A percentile compares a stretch with the other conserved stretches of the same genome.
Conservation (phyloP, 805 yeast genomes). For the Hanseniaspora taiwanica region DNA sequence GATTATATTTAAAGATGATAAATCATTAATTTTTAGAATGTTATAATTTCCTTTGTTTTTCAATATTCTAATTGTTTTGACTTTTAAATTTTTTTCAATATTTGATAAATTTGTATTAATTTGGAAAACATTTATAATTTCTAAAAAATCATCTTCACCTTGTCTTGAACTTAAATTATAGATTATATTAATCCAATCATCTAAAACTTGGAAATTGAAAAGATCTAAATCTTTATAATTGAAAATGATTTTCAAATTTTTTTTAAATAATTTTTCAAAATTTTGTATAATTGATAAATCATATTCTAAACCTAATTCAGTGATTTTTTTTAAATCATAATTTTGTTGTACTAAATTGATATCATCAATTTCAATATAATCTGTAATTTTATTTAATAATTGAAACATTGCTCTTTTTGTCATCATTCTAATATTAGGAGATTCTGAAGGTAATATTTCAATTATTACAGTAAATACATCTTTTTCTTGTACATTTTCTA, state of each 20-base stretch:
- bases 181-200: constrained; percentile 12
- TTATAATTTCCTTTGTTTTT: constrained; percentile 16
- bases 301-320: constrained; percentile 9
- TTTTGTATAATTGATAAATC: constrained; percentile 22
- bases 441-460: constrained; percentile 26
- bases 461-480: constrained; percentile 18
- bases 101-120: constrained; percentile 22
- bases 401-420: constrained; percentile 24
- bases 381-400: constrained; percentile 14
- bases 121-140: constrained; percentile 18
- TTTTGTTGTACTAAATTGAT: constrained; percentile 8
- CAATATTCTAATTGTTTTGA: constrained; percentile 19
- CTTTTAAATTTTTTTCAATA: constrained; percentile 21
- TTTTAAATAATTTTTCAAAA: constrained; percentile 16
- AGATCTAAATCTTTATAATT: constrained; percentile 24
- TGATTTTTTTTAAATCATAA: constrained; percentile 3
- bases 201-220: constrained; percentile 15
- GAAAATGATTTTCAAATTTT: constrained; percentile 16
- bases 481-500: no score
- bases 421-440: constrained; percentile 26
- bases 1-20: constrained; percentile 18
- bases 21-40: constrained; percentile 20
- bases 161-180: constrained; percentile 16
- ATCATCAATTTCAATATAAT: constrained; percentile 5
- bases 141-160: constrained; percentile 17